Evolutionary conservation across 2,329 filamentous ascomycete species (phyloP), one percentile per base, ranked within the genome.

Genomic region (Ceratocystis ficicola): DNA sequence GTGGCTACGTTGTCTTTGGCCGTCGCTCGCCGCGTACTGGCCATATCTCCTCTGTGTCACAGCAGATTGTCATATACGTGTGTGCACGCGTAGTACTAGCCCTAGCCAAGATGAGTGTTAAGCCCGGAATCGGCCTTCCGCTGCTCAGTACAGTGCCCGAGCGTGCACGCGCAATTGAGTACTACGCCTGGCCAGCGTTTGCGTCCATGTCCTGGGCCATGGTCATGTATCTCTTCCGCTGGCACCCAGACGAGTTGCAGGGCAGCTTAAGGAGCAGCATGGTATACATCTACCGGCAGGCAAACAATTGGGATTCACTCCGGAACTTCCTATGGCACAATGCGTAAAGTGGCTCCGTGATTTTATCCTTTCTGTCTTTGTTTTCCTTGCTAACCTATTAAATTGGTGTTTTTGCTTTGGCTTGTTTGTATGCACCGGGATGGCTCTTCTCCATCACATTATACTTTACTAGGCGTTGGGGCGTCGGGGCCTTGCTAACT

Each of bases 51-150:
- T 88, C 85, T 69, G 87, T 96, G 69, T 95, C 87, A 77, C 90
- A 96, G 79, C 93, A 99, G 80, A 99, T 99, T 74, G 91, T 96
- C 75, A 89, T 97, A 72, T 99, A 99, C 79, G 89, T 99, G 69
- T 96, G 96, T 73, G 94, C 94, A 61, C 86, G 94, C 70, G 94
- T 96, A 17, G 82, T 88, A 68, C 83, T 99, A 44, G 90, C 89
- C 7, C 77, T 95, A 28, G 94, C 92, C 41, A 90, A 90, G 72
- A 78, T 97, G 67, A 84, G 89, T 66, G 85, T 97, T 69, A 86
- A 90, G 75, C 83, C 83, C 1, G 79, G 79, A 55, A 72, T 73
- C 66, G 81, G 81, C 65, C 72, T 86, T 67, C 77, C 81, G 44
- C 48, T 76, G 36, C 73, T 84, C 12, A 46, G 30, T 63, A 86